Evolutionary conservation across 495 filamentous ascomycete genomes (phyloP).

Genomic region (Penicillium ochrochloron): DNA sequence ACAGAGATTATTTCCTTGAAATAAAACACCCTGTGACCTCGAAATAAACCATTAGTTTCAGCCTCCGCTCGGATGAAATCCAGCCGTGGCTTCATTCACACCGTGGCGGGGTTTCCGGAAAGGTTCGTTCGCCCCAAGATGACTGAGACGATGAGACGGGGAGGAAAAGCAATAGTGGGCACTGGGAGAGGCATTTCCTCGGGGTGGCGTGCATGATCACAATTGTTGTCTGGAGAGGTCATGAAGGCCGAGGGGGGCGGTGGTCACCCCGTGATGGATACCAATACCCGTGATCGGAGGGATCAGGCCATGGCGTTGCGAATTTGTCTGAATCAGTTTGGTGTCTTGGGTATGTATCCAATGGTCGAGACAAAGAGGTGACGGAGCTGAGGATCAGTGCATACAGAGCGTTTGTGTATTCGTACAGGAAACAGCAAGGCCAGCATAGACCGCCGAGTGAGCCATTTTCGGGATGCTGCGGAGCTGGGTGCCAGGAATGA

Average conservation of each 20-base stretch:
- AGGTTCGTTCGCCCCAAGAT: background rate
- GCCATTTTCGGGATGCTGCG: constrained; percentile 34
- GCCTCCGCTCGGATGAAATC: background rate
- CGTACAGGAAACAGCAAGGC: background rate
- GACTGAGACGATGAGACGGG: background rate
- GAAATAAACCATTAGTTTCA: no score
- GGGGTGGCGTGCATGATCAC: constrained; percentile 11
- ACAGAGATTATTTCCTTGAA: background rate
- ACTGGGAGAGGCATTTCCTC: background rate
- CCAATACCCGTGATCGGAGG: background rate
- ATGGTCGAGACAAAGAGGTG: background rate
- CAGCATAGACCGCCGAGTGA: constrained; percentile 7
- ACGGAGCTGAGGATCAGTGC: background rate
- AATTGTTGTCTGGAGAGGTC: background rate
- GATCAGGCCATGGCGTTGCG: constrained; percentile 7
- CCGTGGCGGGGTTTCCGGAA: constrained; percentile 2
- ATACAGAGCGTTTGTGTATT: background rate
- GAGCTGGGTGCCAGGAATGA: constrained; percentile 27
- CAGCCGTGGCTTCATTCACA: background rate
- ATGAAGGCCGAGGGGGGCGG: constrained; percentile 3
- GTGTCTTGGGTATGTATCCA: background rate
- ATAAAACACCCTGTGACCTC: background rate
- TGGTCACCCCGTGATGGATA: background rate
- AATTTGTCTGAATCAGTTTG: background rate
- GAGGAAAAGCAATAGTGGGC: background rate